Conservation (phyloP, 83 land plant genomes). For the Picea abies region DNA sequence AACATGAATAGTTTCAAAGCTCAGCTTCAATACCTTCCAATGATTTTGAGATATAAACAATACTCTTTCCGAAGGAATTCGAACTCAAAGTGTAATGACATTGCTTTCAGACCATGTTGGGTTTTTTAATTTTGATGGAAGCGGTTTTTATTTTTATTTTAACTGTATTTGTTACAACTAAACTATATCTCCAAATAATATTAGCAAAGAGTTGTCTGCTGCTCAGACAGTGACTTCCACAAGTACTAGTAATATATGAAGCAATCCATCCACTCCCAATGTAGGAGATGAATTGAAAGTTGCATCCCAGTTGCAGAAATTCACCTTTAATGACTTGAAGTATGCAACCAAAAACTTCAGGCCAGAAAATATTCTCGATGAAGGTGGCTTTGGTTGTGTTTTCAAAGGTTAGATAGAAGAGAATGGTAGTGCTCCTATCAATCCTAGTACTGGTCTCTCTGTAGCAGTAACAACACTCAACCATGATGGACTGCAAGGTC, state of each 20-base stretch:
- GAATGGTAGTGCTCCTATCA: conserved; percentile 73
- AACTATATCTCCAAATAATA: conserved; percentile 4
- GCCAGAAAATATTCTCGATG: conserved; percentile 76
- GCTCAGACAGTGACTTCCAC: conserved; percentile 18
- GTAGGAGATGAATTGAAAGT: conserved; percentile 24
- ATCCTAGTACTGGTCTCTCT: conserved; percentile 67
- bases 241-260: conserved; percentile 38
- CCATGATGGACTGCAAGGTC: not conserved
- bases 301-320: conserved; percentile 37
- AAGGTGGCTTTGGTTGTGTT: conserved; percentile 76
- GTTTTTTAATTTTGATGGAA: too few species aligned
- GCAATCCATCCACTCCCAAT: conserved; percentile 50
- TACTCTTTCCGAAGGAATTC: too few species aligned
- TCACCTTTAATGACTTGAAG: conserved; percentile 63
- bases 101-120: too few species aligned
- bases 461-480: conserved; percentile 65
- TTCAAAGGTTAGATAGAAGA: conserved; percentile 85
- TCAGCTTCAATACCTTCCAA: too few species aligned
- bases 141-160: too few species aligned
- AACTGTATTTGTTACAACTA: not conserved
- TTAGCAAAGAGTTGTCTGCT: not conserved
- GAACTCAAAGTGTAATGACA: too few species aligned
- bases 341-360: conserved; percentile 74
- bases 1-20: too few species aligned
- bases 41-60: too few species aligned